A percentile compares a stretch with the other conserved stretches of the same genome.
phyloP scores from a whole-genome alignment of 441 rosid species.

The Erodium texanum region DNA sequence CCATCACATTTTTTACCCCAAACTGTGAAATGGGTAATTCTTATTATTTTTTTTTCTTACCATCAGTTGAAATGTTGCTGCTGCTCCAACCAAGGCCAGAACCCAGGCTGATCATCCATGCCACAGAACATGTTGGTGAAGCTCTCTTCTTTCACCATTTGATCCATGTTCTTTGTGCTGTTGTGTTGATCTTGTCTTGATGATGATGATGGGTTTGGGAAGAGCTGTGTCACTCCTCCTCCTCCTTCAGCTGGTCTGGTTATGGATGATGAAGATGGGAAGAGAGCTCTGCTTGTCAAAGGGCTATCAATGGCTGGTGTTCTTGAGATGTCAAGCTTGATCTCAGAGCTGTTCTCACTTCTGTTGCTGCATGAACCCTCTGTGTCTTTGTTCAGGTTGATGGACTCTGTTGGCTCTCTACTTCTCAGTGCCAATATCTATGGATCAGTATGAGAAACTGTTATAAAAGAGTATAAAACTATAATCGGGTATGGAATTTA shows the following conservation, averaged over 20 bases:
- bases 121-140: slow-evolving; percentile 78
- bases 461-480: no score
- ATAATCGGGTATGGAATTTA: no score
- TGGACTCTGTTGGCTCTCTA: slow-evolving; percentile 73
- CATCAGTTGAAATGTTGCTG: slow-evolving; percentile 67
- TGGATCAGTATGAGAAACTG: not conserved
- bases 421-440: slow-evolving; percentile 50
- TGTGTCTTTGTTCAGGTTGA: slow-evolving; percentile 88
- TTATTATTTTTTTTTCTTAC: no score
- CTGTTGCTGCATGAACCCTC: slow-evolving; percentile 88
- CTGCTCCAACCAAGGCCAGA: slow-evolving; percentile 99
- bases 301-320: slow-evolving; percentile 69
- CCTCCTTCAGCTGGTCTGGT: slow-evolving; percentile 36
- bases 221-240: slow-evolving; percentile 47
- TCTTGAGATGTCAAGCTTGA: slow-evolving; percentile 67
- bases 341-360: slow-evolving; percentile 84
- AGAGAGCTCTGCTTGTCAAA: slow-evolving; percentile 38
- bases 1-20: not conserved
- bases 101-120: slow-evolving; percentile 77
- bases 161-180: slow-evolving; percentile 17
- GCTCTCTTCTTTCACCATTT: slow-evolving; percentile 74
- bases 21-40: slow-evolving; percentile 17
- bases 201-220: slow-evolving; percentile 33
- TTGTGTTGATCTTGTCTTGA: slow-evolving; percentile 37
- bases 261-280: slow-evolving; percentile 27